These are phyloP conservation scores for Alectoria sarmentosa DNA, from an alignment of 495 filamentous ascomycete species.

Conservation along the genomic window DNA sequence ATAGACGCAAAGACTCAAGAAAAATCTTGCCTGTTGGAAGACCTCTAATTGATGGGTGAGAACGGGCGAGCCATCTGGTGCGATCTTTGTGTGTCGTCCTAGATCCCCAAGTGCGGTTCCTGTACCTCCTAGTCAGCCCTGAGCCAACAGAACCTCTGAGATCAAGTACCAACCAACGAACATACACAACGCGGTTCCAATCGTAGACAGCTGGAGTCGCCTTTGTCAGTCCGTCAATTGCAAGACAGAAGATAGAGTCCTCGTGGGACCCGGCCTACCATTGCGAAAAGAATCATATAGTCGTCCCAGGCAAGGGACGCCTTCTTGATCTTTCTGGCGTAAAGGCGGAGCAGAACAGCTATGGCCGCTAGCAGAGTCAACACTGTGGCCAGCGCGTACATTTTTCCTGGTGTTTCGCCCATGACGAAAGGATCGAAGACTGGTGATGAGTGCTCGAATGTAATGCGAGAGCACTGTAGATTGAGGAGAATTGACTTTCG, in stretches of 20 bases:
- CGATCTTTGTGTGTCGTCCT: slow-evolving; percentile 6
- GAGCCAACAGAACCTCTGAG: background rate
- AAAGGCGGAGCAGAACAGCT: slow-evolving; percentile 7
- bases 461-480: background rate
- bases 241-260: background rate
- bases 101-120: slow-evolving; percentile 5
- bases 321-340: background rate
- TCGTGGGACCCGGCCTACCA: background rate
- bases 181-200: slow-evolving; percentile 2
- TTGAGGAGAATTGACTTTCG: background rate
- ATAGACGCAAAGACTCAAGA: background rate
- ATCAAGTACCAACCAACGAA: slow-evolving; percentile 1
- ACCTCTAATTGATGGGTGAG: background rate
- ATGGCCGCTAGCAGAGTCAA: background rate
- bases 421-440: background rate
- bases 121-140: background rate
- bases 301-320: slow-evolving; percentile 3
- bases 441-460: background rate
- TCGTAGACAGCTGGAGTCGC: background rate
- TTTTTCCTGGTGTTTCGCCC: slow-evolving; percentile 10
- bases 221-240: background rate
- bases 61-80: background rate
- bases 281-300: slow-evolving; percentile 4
- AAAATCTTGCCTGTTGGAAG: slow-evolving; percentile 1
- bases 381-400: slow-evolving; percentile 3